Percentiles rank a stretch among this genome's conserved stretches.
Evolutionary conservation across 2,329 filamentous ascomycete genomes (phyloP).

Genomic region (Dactylellina parvicollis): DNA sequence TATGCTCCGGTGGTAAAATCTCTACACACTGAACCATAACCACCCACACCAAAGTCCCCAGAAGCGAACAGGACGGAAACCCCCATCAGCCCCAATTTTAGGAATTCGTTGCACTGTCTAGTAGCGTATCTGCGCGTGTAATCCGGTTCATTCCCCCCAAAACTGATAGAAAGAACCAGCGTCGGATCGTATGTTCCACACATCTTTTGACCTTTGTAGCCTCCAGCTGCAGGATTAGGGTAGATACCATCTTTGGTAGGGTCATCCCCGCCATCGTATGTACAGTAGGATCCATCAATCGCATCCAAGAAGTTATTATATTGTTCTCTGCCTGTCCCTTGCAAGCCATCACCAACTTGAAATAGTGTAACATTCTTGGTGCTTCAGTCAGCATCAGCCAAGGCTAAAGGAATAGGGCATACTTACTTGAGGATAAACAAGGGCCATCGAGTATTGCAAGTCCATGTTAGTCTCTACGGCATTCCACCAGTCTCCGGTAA

Average conservation of each 20-base stretch:
- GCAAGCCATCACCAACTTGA: conserved; percentile 63
- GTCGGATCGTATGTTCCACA: conserved; percentile 56
- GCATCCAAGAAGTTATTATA: conserved; percentile 73
- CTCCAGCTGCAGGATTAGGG: conserved; percentile 66
- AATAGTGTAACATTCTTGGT: conserved; percentile 66
- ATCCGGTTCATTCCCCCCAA: conserved; percentile 74
- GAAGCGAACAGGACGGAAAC: conserved; percentile 71
- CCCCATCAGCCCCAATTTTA: conserved; percentile 72
- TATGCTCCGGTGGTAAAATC: conserved; percentile 28
- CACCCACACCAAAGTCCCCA: conserved; percentile 70
- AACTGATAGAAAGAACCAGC: conserved; percentile 65
- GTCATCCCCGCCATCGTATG: conserved; percentile 62
- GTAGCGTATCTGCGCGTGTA: conserved; percentile 71
- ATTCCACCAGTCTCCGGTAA: conserved; percentile 53
- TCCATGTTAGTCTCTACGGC: conserved; percentile 72
- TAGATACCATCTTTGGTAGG: conserved; percentile 63
- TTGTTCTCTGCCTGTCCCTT: conserved; percentile 72
- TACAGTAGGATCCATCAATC: conserved; percentile 66
- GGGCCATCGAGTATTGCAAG: conserved; percentile 67
- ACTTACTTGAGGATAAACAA: conserved; percentile 68
- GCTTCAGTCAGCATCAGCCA: conserved; percentile 63
- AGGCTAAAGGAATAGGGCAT: conserved; percentile 68
- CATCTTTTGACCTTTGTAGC: conserved; percentile 67
- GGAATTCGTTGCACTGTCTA: conserved; percentile 72
- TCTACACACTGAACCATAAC: conserved; percentile 65